A percentile compares a stretch with the other conserved stretches of the same genome.
Evolutionary conservation across 352 stramenopile species (phyloP).

Genomic region (Globisporangium iwayamae): DNA sequence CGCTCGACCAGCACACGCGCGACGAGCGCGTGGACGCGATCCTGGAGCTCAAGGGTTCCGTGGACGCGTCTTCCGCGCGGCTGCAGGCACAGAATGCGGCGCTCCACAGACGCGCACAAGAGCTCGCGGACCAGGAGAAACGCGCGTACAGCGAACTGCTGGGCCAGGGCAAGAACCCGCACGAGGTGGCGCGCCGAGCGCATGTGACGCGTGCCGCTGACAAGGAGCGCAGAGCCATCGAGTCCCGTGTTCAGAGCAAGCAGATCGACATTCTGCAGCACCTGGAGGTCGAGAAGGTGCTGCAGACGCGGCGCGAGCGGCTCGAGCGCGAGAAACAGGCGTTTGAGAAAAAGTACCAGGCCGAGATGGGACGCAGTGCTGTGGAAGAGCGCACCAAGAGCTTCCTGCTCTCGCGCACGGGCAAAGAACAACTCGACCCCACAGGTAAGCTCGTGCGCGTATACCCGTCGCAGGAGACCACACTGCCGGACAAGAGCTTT

Average conservation of each 20-base stretch:
- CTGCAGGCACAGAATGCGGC: constrained; percentile 47
- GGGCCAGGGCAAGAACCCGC: constrained; percentile 70
- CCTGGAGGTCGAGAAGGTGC: constrained; percentile 49
- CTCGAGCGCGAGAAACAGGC: constrained; percentile 34
- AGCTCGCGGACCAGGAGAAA: constrained; percentile 29
- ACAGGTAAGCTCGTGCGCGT: constrained; percentile 57
- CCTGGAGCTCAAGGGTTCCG: constrained; percentile 51
- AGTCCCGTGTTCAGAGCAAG: constrained; percentile 48
- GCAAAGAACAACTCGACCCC: constrained; percentile 56
- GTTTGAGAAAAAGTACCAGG: constrained; percentile 69
- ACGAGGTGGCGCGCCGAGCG: constrained; percentile 57
- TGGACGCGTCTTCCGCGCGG: constrained; percentile 40
- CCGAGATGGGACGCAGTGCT: constrained; percentile 55
- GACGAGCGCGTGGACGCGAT: constrained; percentile 42
- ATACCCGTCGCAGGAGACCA: constrained; percentile 73
- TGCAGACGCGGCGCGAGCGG: constrained; percentile 33
- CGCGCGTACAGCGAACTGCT: constrained; percentile 48
- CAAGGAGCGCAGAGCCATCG: constrained; percentile 35
- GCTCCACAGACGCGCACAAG: constrained; percentile 23
- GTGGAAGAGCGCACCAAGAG: constrained; percentile 47
- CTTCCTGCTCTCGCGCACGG: constrained; percentile 55
- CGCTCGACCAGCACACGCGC: constrained; percentile 25
- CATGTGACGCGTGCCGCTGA: constrained; percentile 34
- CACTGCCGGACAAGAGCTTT: constrained; percentile 68
- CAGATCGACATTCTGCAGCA: constrained; percentile 46